phyloP scores from a whole-genome alignment of 129 eudicot species.

The Lactuca sativa region DNA sequence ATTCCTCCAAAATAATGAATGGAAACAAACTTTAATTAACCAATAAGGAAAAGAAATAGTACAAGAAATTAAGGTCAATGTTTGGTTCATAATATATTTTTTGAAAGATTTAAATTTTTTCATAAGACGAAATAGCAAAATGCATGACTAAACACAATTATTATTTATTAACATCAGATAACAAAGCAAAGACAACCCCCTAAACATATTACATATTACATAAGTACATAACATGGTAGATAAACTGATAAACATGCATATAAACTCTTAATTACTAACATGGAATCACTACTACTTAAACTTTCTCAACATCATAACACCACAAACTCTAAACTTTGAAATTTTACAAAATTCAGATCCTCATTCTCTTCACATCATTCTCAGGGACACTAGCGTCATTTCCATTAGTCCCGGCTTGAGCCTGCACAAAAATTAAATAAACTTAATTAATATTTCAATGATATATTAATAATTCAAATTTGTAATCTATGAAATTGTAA shows the following conservation, averaged over 20 bases:
- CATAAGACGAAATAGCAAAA: conserved; percentile 6
- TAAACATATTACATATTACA: not conserved
- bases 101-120: no score
- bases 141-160: conserved; percentile 8
- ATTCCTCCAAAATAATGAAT: not conserved
- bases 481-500: not conserved
- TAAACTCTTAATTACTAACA: conserved; percentile 21
- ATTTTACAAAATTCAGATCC: conserved; percentile 34
- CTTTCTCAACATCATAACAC: conserved; percentile 18
- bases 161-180: conserved; percentile 17
- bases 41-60: no score
- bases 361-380: conserved; percentile 70
- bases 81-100: no score
- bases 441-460: not conserved
- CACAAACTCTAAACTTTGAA: conserved; percentile 23
- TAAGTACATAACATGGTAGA: conserved; percentile 2
- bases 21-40: no score
- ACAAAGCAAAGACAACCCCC: conserved; percentile 12
- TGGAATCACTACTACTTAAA: conserved; percentile 12
- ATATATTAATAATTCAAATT: not conserved
- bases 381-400: conserved; percentile 71
- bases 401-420: conserved; percentile 42
- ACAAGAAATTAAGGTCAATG: not conserved
- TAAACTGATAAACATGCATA: conserved; percentile 12
- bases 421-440: conserved; percentile 36